These are phyloP conservation scores for Cryphonectria japonica DNA, from an alignment of 2,329 filamentous ascomycete species.

Conservation along the genomic window DNA sequence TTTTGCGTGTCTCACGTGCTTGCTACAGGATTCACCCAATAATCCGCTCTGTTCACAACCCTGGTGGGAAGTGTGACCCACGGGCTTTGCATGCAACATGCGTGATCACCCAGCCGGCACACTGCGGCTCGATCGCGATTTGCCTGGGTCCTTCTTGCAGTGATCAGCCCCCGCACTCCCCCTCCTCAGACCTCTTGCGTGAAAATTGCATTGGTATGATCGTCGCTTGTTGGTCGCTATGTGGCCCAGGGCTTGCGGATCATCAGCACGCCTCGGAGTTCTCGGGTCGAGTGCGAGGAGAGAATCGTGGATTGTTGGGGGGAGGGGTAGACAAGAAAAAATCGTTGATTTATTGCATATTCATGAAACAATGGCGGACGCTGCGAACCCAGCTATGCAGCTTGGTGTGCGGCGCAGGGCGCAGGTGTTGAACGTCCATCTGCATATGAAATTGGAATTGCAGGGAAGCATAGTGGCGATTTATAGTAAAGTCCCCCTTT, in stretches of 20 bases:
- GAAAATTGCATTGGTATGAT: background rate
- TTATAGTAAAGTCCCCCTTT: slow-evolving; percentile 3
- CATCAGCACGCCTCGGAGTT: slow-evolving; percentile 17
- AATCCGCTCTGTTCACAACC: no score
- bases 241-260: slow-evolving; percentile 6
- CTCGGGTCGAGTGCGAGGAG: slow-evolving; percentile 17
- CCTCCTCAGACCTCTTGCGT: background rate
- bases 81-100: background rate
- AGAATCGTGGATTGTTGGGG: background rate
- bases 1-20: background rate
- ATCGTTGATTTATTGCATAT: background rate
- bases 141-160: background rate
- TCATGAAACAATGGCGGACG: background rate
- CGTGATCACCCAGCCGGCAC: background rate
- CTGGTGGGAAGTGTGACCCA: background rate
- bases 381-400: background rate
- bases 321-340: background rate
- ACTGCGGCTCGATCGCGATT: background rate
- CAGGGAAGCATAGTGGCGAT: slow-evolving; percentile 12
- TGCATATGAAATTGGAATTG: background rate
- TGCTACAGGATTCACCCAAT: background rate
- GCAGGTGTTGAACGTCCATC: background rate
- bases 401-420: background rate
- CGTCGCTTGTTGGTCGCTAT: background rate
- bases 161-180: background rate